Conservation (phyloP, 345 rosid genomes). For the Pugionium dolabratum region DNA sequence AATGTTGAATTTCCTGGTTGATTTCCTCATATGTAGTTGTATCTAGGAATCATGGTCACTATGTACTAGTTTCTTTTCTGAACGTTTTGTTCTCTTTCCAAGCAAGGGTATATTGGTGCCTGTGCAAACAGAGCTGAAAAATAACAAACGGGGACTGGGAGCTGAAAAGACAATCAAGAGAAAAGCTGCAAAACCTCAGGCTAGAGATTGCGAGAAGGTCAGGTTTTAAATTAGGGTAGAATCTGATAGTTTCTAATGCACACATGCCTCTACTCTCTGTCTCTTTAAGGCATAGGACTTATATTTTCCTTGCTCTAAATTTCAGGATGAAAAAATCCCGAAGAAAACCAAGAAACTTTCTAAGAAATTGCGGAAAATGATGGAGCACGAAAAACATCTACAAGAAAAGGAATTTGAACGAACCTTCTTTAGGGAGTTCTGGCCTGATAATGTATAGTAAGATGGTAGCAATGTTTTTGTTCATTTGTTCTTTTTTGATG, state of each 20-base stretch:
- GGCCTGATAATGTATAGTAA: constrained; percentile 89
- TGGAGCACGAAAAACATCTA: constrained; percentile 58
- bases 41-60: background rate
- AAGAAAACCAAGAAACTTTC: constrained; percentile 60
- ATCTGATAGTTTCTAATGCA: background rate
- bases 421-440: constrained; percentile 80
- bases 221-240: background rate
- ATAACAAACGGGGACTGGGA: constrained; percentile 81
- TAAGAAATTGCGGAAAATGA: constrained; percentile 71
- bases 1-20: background rate
- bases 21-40: background rate
- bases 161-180: constrained; percentile 50
- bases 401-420: constrained; percentile 77
- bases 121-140: constrained; percentile 52
- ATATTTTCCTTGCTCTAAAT: background rate
- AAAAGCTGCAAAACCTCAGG: constrained; percentile 38
- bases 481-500: background rate
- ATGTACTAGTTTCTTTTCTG: background rate
- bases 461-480: background rate
- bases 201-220: constrained; percentile 35
- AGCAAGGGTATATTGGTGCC: constrained; percentile 83
- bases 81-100: constrained; percentile 21
- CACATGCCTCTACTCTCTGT: background rate
- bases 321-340: constrained; percentile 52
- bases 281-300: background rate